These are phyloP conservation scores for Verticillium nonalfalfae DNA, from an alignment of 2,329 filamentous ascomycete genomes.

Conservation along the genomic window DNA sequence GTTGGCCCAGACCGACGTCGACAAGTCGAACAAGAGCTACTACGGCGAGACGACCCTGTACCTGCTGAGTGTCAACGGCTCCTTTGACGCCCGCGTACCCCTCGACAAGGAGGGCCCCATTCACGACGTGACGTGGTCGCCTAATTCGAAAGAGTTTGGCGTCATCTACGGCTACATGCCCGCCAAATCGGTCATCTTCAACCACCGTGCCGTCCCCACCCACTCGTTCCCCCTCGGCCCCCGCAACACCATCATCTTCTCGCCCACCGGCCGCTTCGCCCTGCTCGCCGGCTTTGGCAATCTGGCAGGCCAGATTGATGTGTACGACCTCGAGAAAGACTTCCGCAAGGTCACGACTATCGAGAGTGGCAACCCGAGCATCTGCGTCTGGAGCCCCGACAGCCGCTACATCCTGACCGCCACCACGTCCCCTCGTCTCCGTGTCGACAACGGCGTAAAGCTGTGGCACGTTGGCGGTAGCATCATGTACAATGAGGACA, in stretches of 20 bases:
- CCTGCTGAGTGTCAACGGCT: conserved; percentile 83
- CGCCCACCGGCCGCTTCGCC: conserved; percentile 86
- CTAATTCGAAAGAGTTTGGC: conserved; percentile 95
- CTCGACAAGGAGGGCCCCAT: conserved; percentile 97
- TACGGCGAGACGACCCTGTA: conserved; percentile 98
- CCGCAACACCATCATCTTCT: conserved; percentile 93
- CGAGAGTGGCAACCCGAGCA: conserved; percentile 89
- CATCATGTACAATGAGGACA: conserved; percentile 93
- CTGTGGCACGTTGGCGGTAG: conserved; percentile 87
- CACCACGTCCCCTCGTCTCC: conserved; percentile 90
- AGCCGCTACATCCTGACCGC: conserved; percentile 93
- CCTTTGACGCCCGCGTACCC: conserved; percentile 85
- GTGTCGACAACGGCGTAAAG: conserved; percentile 94
- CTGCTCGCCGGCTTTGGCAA: conserved; percentile 96
- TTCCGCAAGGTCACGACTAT: conserved; percentile 90
- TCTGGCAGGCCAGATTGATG: conserved; percentile 92
- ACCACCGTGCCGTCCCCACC: conserved; percentile 72
- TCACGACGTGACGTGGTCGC: conserved; percentile 97
- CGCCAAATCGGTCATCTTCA: conserved; percentile 98
- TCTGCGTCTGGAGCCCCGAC: conserved; percentile 96
- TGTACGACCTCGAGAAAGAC: conserved; percentile 94
- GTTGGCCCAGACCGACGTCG: conserved; percentile 93
- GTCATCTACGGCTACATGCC: conserved; percentile 99
- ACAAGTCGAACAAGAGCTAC: conserved; percentile 98
- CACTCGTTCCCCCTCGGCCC: conserved; percentile 84